A percentile compares a stretch with the other conserved stretches of the same genome.
Conservation (phyloP, 495 filamentous ascomycete genomes). For the Penicillium cataractarum region DNA sequence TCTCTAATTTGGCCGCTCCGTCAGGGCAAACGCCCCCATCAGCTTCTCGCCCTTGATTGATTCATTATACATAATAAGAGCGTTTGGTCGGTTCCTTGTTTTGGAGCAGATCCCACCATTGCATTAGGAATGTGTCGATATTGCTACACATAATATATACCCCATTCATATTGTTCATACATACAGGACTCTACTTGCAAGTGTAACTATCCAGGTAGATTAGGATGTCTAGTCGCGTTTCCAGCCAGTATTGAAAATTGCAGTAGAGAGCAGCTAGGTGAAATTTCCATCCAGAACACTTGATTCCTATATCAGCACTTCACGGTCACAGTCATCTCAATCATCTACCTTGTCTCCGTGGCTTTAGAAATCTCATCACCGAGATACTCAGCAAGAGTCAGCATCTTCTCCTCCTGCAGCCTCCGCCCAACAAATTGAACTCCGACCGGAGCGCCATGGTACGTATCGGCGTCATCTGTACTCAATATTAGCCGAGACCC, state of each 20-base stretch:
- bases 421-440: slow-evolving; percentile 56
- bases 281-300: too few relatives aligned
- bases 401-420: slow-evolving; percentile 58
- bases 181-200: neutral
- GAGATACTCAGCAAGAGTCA: slow-evolving; percentile 46
- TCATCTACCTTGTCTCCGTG: neutral
- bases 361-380: slow-evolving; percentile 26
- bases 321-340: neutral
- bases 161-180: neutral
- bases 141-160: slow-evolving; percentile 2
- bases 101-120: neutral
- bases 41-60: slow-evolving; percentile 15
- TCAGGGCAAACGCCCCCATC: slow-evolving; percentile 34
- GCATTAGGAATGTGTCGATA: neutral
- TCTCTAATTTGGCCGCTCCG: slow-evolving; percentile 32
- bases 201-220: neutral
- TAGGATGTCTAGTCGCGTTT: neutral
- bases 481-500: slow-evolving; percentile 7
- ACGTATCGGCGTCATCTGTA: slow-evolving; percentile 55
- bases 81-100: neutral
- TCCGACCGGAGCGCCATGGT: slow-evolving; percentile 58
- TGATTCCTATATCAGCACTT: too few relatives aligned
- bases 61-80: neutral
- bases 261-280: too few relatives aligned
- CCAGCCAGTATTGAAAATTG: too few relatives aligned